These are phyloP conservation scores for Crithidia acanthocephali DNA, from an alignment of 208 protist species.

Conservation along the genomic window DNA sequence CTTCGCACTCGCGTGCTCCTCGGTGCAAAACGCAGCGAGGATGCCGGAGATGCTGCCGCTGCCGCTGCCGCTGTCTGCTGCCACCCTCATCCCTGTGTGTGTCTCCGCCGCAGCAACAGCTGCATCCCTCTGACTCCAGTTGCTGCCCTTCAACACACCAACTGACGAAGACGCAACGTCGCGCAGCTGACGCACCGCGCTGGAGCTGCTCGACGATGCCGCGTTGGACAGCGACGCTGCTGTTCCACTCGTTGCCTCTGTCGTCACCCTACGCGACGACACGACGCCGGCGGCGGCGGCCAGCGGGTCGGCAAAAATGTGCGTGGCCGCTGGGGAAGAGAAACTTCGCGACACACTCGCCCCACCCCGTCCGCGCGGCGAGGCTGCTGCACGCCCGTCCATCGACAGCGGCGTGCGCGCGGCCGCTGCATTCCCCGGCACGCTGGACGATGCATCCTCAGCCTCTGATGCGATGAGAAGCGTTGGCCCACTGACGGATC, in stretches of 20 bases:
- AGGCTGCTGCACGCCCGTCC: background rate
- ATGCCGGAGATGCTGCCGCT: background rate
- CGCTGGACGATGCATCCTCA: background rate
- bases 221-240: background rate
- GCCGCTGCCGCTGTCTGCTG: background rate
- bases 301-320: background rate
- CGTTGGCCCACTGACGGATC: background rate
- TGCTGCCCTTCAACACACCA: too few relatives aligned
- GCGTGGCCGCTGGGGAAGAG: background rate
- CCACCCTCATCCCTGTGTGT: too few relatives aligned
- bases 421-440: background rate
- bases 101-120: too few relatives aligned
- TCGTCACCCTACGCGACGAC: background rate
- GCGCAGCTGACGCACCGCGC: conserved; percentile 10
- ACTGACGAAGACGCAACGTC: background rate
- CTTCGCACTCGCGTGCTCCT: background rate
- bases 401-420: background rate
- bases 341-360: background rate
- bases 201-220: background rate
- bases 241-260: background rate
- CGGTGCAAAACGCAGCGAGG: background rate
- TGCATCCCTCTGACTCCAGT: too few relatives aligned
- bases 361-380: background rate
- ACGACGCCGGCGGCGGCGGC: background rate
- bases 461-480: background rate